Evolutionary conservation across 345 rosid genomes (phyloP), one percentile per base, ranked within the genome.

Genomic region (Salix caprea): DNA sequence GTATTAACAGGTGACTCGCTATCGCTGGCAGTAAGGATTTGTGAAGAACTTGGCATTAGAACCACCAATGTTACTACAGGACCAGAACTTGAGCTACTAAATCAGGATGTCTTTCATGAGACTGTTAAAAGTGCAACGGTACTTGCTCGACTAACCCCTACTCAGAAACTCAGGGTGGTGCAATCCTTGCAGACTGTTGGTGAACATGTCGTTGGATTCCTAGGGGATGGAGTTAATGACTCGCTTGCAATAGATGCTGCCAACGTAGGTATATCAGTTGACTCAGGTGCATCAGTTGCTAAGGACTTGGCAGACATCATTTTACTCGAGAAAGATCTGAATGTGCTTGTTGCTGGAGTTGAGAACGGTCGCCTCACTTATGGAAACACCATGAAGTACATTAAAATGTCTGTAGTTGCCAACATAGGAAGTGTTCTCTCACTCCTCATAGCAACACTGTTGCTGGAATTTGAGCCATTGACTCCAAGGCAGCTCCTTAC

Each of bases 361-460:
- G 96, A 87, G 74, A 84, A 82, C 28, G 95, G 92, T 7, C 87
- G 91, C 28, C 80, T 83, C 2, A 89, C 95, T 15, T 88, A 84
- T 21, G 91, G 95, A 26, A 91, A 91, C 80, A 88, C 92, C 7
- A 89, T 89, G 89, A 91, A 91, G 85, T 91, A 89, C 86, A 86
- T 91, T 32, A 91, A 89, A 77, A 82, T 87, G 85, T 88, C 91
- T 0, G 91, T 91, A n/a, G 88, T 91, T 30, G 92, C 93, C 24
- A 91, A 88, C 58, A 74, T 86, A 11, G 93, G 91, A 13, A 81
- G 89, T 24, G 84, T 85, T 52, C 79, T 89, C 40, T 88, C 91
- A 28, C 89, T 91, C 66, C 82, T 91, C 9, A 73, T 89, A 0
- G 90, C 93, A n/a, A 86, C 89, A n/a, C 18, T 89, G 34, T 50